Evolutionary conservation across 352 stramenopile species (phyloP), one percentile per base, ranked within the genome.

Genomic region (Phytophthora cryptogea): DNA sequence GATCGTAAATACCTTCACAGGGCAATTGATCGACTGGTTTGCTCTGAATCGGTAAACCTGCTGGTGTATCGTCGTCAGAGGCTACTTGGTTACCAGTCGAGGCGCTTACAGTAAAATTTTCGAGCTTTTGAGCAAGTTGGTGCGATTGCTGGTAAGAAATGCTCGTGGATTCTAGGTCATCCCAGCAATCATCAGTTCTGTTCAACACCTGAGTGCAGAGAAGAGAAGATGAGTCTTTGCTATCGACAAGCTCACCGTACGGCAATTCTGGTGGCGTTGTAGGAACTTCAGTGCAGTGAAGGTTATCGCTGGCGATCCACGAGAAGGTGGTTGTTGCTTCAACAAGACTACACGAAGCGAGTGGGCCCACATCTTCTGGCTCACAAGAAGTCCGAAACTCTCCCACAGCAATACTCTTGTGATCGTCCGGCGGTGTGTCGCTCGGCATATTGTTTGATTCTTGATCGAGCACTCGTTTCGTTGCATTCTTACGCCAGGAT

Each of bases 401-500:
- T 37, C 27, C 49, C 30, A 14, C 7, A 44, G 7, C 0, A 27
- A 20, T 7, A 26, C 51, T 30, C 6, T n/a, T 11, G 35, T n/a
- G 28, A 26, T 16, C 4, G 35, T 36, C 14, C 49, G 4, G 9
- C 1, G 37, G 9, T 14, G 17, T 44, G 8, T 1, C 20, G 42
- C 11, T 35, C 11, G 11, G 4, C n/a, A 8, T 6, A n/a, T 31
- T 13, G 13, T 48, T 26, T 20, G 42, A 2, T 9, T 49, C 26
- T 36, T n/a, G 39, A 44, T 28, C 13, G 16, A 44, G 39, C 39
- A 8, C 14, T 23, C 2, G 26, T 17, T 9, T 28, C 27, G 39
- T n/a, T 44, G 17, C 16, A 26, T 44, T 44, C 31, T 54, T 14
- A 37, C 58, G 41, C 63, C 58, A 68, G 1, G 35, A 43, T 32